Conservation (phyloP, 176 grass and related monocot genomes). For the Raddia distichophylla region DNA sequence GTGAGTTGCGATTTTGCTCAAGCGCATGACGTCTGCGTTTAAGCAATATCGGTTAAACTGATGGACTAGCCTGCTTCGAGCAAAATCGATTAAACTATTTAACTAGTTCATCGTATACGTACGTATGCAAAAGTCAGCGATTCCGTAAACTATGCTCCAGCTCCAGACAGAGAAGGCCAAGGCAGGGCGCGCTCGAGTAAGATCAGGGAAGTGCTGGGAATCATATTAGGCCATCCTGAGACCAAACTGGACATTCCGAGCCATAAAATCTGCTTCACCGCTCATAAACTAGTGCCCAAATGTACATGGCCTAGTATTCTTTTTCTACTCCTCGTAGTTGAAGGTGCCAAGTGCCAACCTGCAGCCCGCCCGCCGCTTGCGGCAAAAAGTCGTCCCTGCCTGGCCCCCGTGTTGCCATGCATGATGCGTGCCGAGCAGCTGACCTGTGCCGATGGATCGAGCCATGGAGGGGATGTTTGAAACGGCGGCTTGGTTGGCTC, state of each 20-base stretch:
- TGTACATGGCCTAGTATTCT: background rate
- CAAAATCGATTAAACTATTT: background rate
- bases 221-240: background rate
- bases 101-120: background rate
- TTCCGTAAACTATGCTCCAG: background rate
- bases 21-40: no score
- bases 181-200: background rate
- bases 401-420: constrained; percentile 22
- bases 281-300: background rate
- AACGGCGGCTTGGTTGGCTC: background rate
- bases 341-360: background rate
- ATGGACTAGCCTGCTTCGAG: no score
- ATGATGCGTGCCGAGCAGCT: background rate
- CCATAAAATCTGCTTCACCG: background rate
- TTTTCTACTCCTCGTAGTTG: background rate
- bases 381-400: constrained; percentile 25
- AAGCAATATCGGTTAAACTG: no score
- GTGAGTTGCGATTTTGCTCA: no score
- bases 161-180: background rate
- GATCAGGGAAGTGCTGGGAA: background rate
- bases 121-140: background rate
- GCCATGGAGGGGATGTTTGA: constrained; percentile 4
- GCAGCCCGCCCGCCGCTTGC: background rate
- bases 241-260: background rate
- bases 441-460: constrained; percentile 1